These are phyloP conservation scores for Shiraia bambusicola DNA, from an alignment of 2,329 filamentous ascomycete genomes.

Conservation along the genomic window DNA sequence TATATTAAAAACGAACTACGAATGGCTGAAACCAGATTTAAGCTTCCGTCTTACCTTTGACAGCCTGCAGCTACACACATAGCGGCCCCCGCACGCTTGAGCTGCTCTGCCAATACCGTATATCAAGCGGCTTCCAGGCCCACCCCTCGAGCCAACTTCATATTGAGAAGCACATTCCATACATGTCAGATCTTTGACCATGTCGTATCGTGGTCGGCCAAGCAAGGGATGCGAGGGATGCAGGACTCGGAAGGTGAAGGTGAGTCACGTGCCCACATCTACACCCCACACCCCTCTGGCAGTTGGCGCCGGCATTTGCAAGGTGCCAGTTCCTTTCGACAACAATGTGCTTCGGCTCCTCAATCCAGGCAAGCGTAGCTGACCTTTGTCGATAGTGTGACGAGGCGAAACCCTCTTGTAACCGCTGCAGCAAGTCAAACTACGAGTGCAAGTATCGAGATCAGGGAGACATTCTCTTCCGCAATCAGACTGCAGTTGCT, in stretches of 20 bases:
- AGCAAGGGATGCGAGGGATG: conserved; percentile 42
- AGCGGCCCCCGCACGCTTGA: too few species aligned
- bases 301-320: too few species aligned
- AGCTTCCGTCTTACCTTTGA: too few species aligned
- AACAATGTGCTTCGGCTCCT: background rate
- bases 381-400: conserved; percentile 27
- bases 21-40: too few species aligned
- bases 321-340: too few species aligned
- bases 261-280: conserved; percentile 9
- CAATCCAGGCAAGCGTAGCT: background rate
- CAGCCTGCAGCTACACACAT: too few species aligned
- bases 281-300: too few species aligned
- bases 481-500: conserved; percentile 37
- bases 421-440: conserved; percentile 30
- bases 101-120: too few species aligned
- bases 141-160: too few species aligned
- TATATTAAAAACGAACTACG: too few species aligned
- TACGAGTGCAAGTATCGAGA: conserved; percentile 39
- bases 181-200: conserved; percentile 4
- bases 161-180: too few species aligned
- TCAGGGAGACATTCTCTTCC: conserved; percentile 35
- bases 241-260: conserved; percentile 39
- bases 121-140: too few species aligned
- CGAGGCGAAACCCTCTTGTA: conserved; percentile 34
- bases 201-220: conserved; percentile 39